These are phyloP conservation scores for Pholiota adiposa DNA, from an alignment of 1,284 basidiomycete species.

Conservation along the genomic window DNA sequence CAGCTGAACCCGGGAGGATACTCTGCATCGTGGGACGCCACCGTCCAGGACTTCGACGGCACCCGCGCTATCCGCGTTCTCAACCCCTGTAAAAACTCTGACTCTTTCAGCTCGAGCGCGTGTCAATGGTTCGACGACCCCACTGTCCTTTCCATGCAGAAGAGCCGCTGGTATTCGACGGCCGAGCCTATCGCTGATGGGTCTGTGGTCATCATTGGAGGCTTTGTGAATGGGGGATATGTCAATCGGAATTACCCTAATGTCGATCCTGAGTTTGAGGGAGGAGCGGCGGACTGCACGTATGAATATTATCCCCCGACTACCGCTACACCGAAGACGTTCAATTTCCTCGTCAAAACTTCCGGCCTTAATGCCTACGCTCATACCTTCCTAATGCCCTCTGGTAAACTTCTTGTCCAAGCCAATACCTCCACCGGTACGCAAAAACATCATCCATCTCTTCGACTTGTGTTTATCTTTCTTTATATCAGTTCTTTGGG, in stretches of 20 bases:
- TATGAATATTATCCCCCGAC: constrained; percentile 84
- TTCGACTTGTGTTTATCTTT: constrained; percentile 20
- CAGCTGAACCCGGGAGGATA: constrained; percentile 46
- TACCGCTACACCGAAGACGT: constrained; percentile 58
- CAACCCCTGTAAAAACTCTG: constrained; percentile 68
- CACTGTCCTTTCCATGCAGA: constrained; percentile 71
- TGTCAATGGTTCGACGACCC: constrained; percentile 86
- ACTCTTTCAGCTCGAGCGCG: constrained; percentile 47
- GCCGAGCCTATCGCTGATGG: constrained; percentile 78
- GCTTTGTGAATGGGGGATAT: constrained; percentile 86
- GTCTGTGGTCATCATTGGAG: constrained; percentile 74
- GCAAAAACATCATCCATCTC: not conserved
- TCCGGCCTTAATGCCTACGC: constrained; percentile 92
- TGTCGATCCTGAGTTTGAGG: constrained; percentile 63
- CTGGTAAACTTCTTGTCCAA: constrained; percentile 85
- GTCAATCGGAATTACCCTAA: constrained; percentile 85
- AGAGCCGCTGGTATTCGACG: constrained; percentile 86
- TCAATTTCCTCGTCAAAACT: constrained; percentile 82
- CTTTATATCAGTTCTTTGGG: constrained; percentile 64
- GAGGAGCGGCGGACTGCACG: constrained; percentile 69
- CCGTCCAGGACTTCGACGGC: constrained; percentile 71
- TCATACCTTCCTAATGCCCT: constrained; percentile 84
- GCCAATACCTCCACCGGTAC: constrained; percentile 80
- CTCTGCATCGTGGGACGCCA: constrained; percentile 58
- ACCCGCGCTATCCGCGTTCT: constrained; percentile 73